Percentiles rank a stretch among this genome's conserved stretches.
Conservation (phyloP, 305 asterid species). For the Rubia balearica region DNA sequence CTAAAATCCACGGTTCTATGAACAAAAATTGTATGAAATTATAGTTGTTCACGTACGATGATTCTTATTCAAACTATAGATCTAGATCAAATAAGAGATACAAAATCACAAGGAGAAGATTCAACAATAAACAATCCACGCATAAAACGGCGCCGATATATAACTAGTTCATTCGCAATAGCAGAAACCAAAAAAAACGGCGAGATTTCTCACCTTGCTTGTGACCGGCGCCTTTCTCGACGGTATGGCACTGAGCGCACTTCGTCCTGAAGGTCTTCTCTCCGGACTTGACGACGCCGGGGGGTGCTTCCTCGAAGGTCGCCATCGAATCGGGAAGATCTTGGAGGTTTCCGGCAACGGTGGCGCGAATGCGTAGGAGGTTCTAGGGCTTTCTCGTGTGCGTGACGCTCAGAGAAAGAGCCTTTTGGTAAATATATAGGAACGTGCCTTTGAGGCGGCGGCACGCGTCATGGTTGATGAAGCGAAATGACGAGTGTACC, state of each 20-base stretch:
- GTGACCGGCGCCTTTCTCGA: conserved; percentile 89
- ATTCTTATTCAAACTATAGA: background rate
- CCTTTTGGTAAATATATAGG: background rate
- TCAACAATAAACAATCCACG: background rate
- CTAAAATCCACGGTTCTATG: background rate
- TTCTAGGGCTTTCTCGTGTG: conserved; percentile 20
- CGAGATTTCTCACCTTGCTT: conserved; percentile 56
- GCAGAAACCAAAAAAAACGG: background rate
- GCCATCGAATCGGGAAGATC: conserved; percentile 41
- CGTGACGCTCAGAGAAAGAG: background rate
- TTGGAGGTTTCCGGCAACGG: background rate
- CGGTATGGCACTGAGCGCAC: conserved; percentile 95
- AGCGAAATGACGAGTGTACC: conserved; percentile 11
- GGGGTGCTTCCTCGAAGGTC: conserved; percentile 66
- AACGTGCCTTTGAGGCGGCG: conserved; percentile 26
- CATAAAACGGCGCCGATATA: background rate
- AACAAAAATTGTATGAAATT: background rate
- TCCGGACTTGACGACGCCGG: conserved; percentile 54
- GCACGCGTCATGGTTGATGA: conserved; percentile 16
- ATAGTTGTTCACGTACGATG: background rate
- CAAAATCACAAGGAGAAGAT: background rate
- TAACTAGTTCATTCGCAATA: background rate
- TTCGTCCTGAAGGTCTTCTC: conserved; percentile 82
- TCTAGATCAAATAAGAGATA: background rate
- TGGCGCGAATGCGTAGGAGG: background rate